Base-by-base conservation (phyloP, 2,329 filamentous ascomycete genomes). In the Diaporthe longicolla region DNA sequence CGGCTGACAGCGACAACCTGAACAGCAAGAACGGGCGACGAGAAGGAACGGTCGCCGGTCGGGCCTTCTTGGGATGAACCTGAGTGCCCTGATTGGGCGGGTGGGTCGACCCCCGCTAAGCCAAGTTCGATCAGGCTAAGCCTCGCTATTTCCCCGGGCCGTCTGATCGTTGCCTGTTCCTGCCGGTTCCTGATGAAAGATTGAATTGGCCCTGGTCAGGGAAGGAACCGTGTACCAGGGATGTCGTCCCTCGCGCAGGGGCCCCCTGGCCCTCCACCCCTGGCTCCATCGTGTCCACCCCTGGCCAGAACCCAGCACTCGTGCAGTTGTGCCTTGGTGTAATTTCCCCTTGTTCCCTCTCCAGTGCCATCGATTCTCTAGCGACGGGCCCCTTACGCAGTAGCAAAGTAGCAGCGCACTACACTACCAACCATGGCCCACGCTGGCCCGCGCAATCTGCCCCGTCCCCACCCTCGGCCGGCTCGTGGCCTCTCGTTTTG, bases 91-190 rank as follows among this genome's bases (percentile, higher is more conserved):
- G 63, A 66, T 66, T 66, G 63, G 63, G 63, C n/a, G 9, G 29
- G 13, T 13, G 15, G 17, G 9, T 1, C 11, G 19, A 2, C 59
- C 40, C 40, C 10, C 40, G 48, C 63, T 68, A 68, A 6, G n/a
- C 29, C 63, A 13, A 6, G 7, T 24, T 40, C 32, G 48, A 7
- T 4, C 21, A 52, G 6, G 48, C 48, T 54, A 68, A 54, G 63
- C 63, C 63, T 68, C 63, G 48, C 63, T 68, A 68, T 54, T 54
- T 54, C 63, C 45, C 63, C 63, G 63, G 48, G 0, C 63, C 63
- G 63, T 68, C 63, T 68, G 63, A 68, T 68, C 63, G 29, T 68
- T 68, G 13, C 63, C 48, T 68, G 63, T 68, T 68, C 63, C 63
- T 68, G 63, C 63, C 13, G 3, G 63, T 68, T 54, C 63, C 63